Base-by-base conservation (phyloP, 305 asterid genomes). In the Fraxinus sp. region DNA sequence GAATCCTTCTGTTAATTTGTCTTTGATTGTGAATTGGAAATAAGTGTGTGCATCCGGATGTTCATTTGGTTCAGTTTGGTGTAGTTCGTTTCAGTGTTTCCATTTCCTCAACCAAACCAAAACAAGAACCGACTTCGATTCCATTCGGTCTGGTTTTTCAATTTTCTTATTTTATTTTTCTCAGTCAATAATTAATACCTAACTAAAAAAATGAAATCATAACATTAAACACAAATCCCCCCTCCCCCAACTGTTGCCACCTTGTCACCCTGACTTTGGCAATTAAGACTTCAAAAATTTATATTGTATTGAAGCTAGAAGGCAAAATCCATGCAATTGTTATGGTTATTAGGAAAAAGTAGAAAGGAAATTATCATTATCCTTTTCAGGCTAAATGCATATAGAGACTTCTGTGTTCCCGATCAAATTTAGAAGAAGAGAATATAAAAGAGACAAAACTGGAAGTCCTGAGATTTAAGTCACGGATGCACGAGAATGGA, bases 1-100 rank as follows among this genome's bases (percentile, higher is more conserved):
- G 80, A 55, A 74, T 77, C 68, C 72, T 64, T 79, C 70, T 73
- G 46, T 71, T 35, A 28, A 37, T 37, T 75, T 79, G 72, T 85
- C 77, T 79, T 30, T 30, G 72, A 16, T n/a, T 26, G 52, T 79
- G 57, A 9, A 41, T 71, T 66, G n/a, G 79, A 24, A 46, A 70
- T 44, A 74, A 64, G 49, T 35, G 11, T 28, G 74, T 26, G 35
- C 74, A 26, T 28, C 37, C 10, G 74, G 37, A 44, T 44, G 55
- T 26, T 26, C 32, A 10, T 66, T 66, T 26, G 74, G 71, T 62
- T 62, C 16, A 18, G 71, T 62, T 62, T 22, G 14, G 36, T 66
- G 74, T 24, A 26, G 10, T 8, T 24, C 13, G 2, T 66, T 66
- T 10, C 74, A 66, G 3, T 11, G 74, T 66, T 66, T 26, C 33